Conservation (phyloP, 2,329 filamentous ascomycete genomes). For the Fusarium agapanthi region DNA sequence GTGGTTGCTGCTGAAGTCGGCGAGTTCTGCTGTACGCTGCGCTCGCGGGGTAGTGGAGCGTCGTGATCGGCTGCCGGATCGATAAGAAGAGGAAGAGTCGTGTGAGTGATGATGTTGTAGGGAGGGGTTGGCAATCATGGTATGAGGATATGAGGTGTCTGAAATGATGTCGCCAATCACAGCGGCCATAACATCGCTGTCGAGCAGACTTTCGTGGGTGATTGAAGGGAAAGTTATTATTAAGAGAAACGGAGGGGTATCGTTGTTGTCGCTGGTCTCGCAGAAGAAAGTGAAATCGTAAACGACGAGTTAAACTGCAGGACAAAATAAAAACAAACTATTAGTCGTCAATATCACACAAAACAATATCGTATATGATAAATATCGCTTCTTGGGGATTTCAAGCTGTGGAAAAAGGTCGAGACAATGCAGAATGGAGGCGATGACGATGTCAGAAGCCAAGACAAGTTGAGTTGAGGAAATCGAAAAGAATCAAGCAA, state of each 20-base stretch:
- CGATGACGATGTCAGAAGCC: slow-evolving; percentile 38
- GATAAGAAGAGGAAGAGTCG: slow-evolving; percentile 47
- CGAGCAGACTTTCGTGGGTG: slow-evolving; percentile 14
- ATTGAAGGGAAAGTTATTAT: slow-evolving; percentile 5
- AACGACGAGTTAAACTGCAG: slow-evolving; percentile 27
- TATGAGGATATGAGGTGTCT: slow-evolving; percentile 75
- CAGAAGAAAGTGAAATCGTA: slow-evolving; percentile 31
- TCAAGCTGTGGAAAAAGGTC: slow-evolving; percentile 5
- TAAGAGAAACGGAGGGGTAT: slow-evolving; percentile 34
- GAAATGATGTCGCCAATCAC: slow-evolving; percentile 77
- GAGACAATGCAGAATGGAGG: slow-evolving; percentile 23
- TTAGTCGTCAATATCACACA: slow-evolving; percentile 34
- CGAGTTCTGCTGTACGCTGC: slow-evolving; percentile 36
- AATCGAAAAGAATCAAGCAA: slow-evolving; percentile 38
- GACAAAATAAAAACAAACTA: slow-evolving; percentile 34
- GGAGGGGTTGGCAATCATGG: slow-evolving; percentile 68
- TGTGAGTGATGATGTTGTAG: slow-evolving; percentile 57
- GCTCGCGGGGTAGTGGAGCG: slow-evolving; percentile 44
- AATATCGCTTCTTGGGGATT: slow-evolving; percentile 15
- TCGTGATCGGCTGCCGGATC: slow-evolving; percentile 44
- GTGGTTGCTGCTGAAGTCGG: slow-evolving; percentile 28
- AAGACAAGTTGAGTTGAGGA: slow-evolving; percentile 35
- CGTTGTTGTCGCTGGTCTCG: slow-evolving; percentile 33
- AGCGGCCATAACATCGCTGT: slow-evolving; percentile 66
- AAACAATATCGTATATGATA: slow-evolving; percentile 13